A percentile compares a stretch with the other conserved stretches of the same genome.
These are phyloP conservation scores for Potentilla sterilis DNA, from an alignment of 306 rosid genomes.

Conservation along the genomic window DNA sequence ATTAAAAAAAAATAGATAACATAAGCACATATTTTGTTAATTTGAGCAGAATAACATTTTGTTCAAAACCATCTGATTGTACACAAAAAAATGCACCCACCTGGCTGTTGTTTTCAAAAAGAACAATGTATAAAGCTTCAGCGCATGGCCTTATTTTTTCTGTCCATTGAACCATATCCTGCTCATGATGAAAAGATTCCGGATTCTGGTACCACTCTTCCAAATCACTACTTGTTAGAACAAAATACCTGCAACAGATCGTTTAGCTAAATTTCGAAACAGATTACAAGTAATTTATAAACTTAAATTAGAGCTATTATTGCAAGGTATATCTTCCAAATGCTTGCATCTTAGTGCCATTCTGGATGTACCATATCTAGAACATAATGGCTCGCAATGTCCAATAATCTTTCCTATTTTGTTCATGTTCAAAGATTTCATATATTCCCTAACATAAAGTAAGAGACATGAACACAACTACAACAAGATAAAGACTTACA, in stretches of 20 bases:
- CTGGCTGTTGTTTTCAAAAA: constrained; percentile 92
- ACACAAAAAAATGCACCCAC: constrained; percentile 41
- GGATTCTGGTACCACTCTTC: constrained; percentile 90
- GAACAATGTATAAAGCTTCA: constrained; percentile 85
- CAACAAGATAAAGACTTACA: not conserved
- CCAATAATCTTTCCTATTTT: no score
- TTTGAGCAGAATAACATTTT: not conserved
- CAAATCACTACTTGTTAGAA: constrained; percentile 77
- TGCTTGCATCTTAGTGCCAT: not conserved
- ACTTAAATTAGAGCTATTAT: no score
- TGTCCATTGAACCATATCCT: constrained; percentile 99
- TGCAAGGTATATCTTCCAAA: not conserved
- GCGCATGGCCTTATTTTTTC: constrained; percentile 98
- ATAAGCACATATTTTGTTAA: constrained; percentile 19
- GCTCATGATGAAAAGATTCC: constrained; percentile 93
- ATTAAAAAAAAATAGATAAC: no score
- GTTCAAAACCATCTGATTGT: not conserved
- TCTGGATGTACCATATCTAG: not conserved
- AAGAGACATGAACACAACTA: not conserved
- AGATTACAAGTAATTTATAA: no score
- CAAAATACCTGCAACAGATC: constrained; percentile 71
- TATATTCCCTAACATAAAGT: not conserved
- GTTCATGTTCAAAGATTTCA: not conserved
- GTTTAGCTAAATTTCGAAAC: constrained; percentile 2
- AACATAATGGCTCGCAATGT: not conserved